Conservation (phyloP, 2,329 filamentous ascomycete species). For the Penicillium sp. region DNA sequence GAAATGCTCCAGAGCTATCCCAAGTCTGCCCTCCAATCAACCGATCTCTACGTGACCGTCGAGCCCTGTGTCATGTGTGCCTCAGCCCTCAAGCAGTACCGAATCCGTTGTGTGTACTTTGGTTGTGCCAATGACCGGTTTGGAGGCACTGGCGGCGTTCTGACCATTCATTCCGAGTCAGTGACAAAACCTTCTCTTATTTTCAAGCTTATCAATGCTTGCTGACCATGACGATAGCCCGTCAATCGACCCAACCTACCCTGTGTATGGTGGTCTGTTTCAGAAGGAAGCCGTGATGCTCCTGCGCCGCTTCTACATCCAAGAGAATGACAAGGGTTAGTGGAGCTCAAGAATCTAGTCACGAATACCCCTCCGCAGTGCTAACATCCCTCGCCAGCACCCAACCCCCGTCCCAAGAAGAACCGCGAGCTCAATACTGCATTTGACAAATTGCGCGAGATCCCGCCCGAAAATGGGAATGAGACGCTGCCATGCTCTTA, state of each 20-base stretch:
- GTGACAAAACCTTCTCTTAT: conserved; percentile 26
- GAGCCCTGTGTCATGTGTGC: conserved; percentile 99
- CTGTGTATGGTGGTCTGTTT: conserved; percentile 83
- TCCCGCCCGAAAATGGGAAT: not conserved
- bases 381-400: conserved; percentile 48
- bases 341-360: not conserved
- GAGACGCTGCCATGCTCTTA: conserved; percentile 9
- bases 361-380: not conserved
- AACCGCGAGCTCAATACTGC: conserved; percentile 65
- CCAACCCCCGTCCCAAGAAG: conserved; percentile 67
- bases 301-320: conserved; percentile 91
- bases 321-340: conserved; percentile 89
- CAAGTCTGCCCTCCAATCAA: conserved; percentile 69
- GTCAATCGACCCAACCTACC: conserved; percentile 76
- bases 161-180: conserved; percentile 77
- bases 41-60: conserved; percentile 91
- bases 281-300: conserved; percentile 92
- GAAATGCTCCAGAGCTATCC: conserved; percentile 67
- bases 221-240: conserved; percentile 50
- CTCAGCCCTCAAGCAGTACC: conserved; percentile 83
- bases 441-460: conserved; percentile 43
- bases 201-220: not conserved
- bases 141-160: conserved; percentile 90
- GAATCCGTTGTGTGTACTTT: conserved; percentile 88
- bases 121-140: conserved; percentile 96